Conservation (phyloP, 2,329 filamentous ascomycete species). For the Aspergillus sp. region DNA sequence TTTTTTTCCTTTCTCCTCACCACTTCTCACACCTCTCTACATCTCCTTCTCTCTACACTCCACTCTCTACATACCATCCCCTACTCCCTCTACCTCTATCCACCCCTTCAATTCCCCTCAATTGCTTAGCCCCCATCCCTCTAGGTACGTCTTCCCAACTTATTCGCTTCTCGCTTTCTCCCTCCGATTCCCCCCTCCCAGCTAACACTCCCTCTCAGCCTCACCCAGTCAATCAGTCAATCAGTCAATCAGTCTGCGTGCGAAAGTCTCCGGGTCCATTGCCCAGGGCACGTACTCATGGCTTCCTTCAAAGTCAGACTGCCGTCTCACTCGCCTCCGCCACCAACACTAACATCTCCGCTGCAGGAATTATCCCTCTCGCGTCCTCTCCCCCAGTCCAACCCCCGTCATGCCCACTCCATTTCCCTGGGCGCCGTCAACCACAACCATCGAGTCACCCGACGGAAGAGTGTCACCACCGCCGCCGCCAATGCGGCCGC, state of each 20-base stretch:
- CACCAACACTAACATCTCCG: too few species aligned
- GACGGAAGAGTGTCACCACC: slow-evolving; percentile 88
- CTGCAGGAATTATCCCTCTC: slow-evolving; percentile 51
- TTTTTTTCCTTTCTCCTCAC: slow-evolving; percentile 1
- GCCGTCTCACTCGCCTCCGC: too few species aligned
- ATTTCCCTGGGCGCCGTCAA: slow-evolving; percentile 75
- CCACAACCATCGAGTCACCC: slow-evolving; percentile 78
- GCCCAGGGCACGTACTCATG: too few species aligned
- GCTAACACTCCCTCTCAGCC: neutral
- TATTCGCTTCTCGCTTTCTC: neutral
- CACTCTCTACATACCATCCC: too few species aligned
- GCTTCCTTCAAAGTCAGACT: too few species aligned
- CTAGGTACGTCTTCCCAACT: neutral
- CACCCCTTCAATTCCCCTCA: slow-evolving; percentile 1
- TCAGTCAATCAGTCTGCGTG: too few species aligned
- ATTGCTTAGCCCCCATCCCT: slow-evolving; percentile 5
- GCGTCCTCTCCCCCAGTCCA: slow-evolving; percentile 65
- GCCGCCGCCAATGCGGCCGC: slow-evolving; percentile 71
- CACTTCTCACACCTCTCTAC: neutral
- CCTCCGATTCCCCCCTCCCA: neutral
- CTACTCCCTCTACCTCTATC: too few species aligned
- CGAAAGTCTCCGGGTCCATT: too few species aligned
- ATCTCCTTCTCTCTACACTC: too few species aligned
- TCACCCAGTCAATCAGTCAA: neutral
- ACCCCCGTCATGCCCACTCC: slow-evolving; percentile 76